Evolutionary conservation across 108 stramenopile species (phyloP).

Genomic region (Cyclotella cryptica): DNA sequence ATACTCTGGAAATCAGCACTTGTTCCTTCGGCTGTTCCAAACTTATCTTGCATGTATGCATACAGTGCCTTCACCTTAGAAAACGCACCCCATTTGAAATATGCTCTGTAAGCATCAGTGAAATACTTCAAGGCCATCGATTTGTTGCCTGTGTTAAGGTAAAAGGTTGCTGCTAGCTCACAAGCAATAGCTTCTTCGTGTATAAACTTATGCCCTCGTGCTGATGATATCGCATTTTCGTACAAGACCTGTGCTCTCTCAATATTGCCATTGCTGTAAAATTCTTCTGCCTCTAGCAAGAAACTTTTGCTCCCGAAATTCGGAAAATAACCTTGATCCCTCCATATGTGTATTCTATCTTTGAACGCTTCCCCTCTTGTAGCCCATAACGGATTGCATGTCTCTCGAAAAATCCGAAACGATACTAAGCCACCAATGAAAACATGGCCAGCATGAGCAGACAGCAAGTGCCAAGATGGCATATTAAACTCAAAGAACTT

Average conservation of each 20-base stretch:
- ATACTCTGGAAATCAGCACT: no score
- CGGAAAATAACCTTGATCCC: slow-evolving; percentile 1
- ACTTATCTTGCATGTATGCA: background rate
- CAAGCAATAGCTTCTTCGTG: slow-evolving; percentile 34
- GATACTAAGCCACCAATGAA: slow-evolving; percentile 20
- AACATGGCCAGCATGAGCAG: background rate
- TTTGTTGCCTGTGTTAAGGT: slow-evolving; percentile 17
- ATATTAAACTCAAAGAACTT: background rate
- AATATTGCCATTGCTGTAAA: slow-evolving; percentile 23
- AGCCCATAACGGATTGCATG: slow-evolving; percentile 10
- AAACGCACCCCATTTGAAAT: slow-evolving; percentile 35
- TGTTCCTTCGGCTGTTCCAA: no score
- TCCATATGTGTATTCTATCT: slow-evolving; percentile 12
- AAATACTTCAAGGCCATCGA: slow-evolving; percentile 18
- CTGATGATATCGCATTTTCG: slow-evolving; percentile 35
- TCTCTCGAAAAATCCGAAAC: slow-evolving; percentile 28
- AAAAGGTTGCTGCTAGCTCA: slow-evolving; percentile 33
- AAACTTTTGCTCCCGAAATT: slow-evolving; percentile 37
- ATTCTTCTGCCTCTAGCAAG: slow-evolving; percentile 36
- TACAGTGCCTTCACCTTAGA: slow-evolving; percentile 25
- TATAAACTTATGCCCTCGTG: slow-evolving; percentile 27
- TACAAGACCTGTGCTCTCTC: slow-evolving; percentile 19
- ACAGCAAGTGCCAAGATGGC: background rate
- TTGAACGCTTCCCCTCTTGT: slow-evolving; percentile 14
- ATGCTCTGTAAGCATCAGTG: slow-evolving; percentile 15